Percentiles rank a stretch among this genome's conserved stretches.
Conservation (phyloP, 768 basidiomycete genomes). For the Hysterangium stoloniferum region DNA sequence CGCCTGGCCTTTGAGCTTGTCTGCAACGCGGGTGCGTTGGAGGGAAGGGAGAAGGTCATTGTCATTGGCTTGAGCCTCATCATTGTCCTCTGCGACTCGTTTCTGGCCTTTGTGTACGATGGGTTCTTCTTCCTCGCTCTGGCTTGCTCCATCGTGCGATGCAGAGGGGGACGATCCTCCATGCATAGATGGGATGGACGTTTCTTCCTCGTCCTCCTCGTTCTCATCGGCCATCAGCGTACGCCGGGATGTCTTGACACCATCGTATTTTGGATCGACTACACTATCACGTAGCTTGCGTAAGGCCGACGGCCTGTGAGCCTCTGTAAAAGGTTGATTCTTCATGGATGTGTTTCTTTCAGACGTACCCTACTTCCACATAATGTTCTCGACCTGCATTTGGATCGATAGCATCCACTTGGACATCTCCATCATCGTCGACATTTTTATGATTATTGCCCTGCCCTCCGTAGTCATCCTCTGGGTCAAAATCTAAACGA, state of each 20-base stretch:
- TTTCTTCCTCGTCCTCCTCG: constrained; percentile 22
- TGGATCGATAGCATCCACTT: constrained; percentile 26
- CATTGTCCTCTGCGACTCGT: not conserved
- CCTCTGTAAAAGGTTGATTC: not conserved
- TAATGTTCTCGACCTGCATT: constrained; percentile 65
- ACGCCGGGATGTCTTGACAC: constrained; percentile 54
- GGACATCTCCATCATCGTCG: constrained; percentile 24
- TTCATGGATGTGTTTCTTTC: not conserved
- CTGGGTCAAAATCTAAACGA: constrained; percentile 63
- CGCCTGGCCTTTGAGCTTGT: constrained; percentile 75
- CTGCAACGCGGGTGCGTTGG: constrained; percentile 54
- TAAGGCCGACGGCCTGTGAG: constrained; percentile 56
- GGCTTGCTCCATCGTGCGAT: constrained; percentile 17
- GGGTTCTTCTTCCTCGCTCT: constrained; percentile 15
- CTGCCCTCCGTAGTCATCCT: constrained; percentile 46
- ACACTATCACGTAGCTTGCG: constrained; percentile 58
- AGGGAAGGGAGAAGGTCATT: constrained; percentile 47
- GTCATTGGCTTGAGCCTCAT: constrained; percentile 11
- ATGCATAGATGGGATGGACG: constrained; percentile 14
- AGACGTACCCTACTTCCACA: constrained; percentile 71
- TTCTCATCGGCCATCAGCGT: constrained; percentile 39
- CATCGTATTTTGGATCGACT: constrained; percentile 74
- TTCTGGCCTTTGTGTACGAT: constrained; percentile 9
- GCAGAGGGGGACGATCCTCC: constrained; percentile 15
- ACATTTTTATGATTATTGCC: constrained; percentile 24